These are phyloP conservation scores for Paspalum notatum DNA, from an alignment of 176 grass and related monocot species.

Conservation along the genomic window DNA sequence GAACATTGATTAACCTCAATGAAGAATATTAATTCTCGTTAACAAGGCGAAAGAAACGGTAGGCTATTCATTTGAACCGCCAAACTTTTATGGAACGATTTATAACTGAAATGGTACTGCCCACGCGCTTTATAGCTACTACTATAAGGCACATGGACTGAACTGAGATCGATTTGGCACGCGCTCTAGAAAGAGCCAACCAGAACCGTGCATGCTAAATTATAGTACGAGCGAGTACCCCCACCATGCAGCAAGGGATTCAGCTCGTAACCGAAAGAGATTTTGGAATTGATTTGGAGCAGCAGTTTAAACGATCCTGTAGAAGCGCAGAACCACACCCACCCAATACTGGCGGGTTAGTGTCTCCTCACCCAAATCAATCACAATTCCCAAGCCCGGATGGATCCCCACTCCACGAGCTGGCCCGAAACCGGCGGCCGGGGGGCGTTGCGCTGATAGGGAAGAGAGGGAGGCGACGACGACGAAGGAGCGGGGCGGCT, in stretches of 20 bases:
- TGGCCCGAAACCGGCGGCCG: neutral
- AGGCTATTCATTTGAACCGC: neutral
- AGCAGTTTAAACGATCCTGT: neutral
- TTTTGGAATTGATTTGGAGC: neutral
- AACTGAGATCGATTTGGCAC: neutral
- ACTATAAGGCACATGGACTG: neutral
- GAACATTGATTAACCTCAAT: neutral
- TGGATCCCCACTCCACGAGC: neutral
- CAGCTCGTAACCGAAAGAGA: neutral
- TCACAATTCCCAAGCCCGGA: neutral
- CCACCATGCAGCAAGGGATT: neutral
- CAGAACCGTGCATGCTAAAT: neutral
- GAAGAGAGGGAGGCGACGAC: neutral
- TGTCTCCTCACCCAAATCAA: constrained; percentile 1
- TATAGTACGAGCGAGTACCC: neutral
- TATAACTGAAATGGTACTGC: no score
- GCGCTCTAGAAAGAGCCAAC: neutral
- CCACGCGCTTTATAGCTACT: neutral
- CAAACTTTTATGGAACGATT: neutral
- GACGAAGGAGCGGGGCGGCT: neutral
- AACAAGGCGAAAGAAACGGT: neutral
- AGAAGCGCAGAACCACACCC: neutral
- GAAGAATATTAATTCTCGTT: constrained; percentile 17
- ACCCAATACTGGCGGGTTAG: neutral
- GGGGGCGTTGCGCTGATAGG: no score